Evolutionary conservation across 805 yeast genomes (phyloP).

Genomic region (Grigorovia yakushimaensis): DNA sequence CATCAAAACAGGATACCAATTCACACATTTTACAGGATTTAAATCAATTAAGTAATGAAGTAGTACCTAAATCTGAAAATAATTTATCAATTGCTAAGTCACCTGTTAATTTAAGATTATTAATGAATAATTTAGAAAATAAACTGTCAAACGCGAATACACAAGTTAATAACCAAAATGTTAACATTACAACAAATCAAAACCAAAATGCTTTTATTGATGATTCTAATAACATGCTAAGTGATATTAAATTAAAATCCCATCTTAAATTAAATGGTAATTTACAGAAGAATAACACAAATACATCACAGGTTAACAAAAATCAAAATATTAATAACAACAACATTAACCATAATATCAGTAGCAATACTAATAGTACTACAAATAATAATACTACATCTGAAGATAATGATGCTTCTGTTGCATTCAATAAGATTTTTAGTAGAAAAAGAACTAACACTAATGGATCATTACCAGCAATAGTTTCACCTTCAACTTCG

Average conservation of each 20-base stretch:
- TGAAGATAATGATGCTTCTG: slow-evolving; percentile 30
- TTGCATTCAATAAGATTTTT: slow-evolving; percentile 29
- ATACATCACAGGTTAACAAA: too few species aligned
- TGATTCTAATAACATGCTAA: neutral
- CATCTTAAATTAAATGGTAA: neutral
- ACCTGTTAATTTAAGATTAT: neutral
- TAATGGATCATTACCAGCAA: slow-evolving; percentile 17
- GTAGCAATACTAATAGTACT: too few species aligned
- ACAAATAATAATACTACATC: neutral
- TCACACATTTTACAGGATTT: neutral
- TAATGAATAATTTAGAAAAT: neutral
- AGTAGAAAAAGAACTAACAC: slow-evolving; percentile 26
- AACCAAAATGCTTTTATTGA: neutral
- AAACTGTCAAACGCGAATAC: neutral
- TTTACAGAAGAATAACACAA: neutral
- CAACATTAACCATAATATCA: too few species aligned
- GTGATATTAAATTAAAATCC: neutral
- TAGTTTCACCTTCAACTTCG: slow-evolving; percentile 1
- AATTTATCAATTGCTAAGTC: slow-evolving; percentile 13
- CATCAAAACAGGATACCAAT: neutral
- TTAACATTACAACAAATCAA: neutral
- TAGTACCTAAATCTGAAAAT: slow-evolving; percentile 18
- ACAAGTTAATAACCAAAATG: neutral
- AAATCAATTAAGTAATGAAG: slow-evolving; percentile 9
- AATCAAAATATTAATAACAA: too few species aligned